A percentile compares a stretch with the other conserved stretches of the same genome.
phyloP scores from a whole-genome alignment of 139 green algal species.

The Ulvella scutata region DNA sequence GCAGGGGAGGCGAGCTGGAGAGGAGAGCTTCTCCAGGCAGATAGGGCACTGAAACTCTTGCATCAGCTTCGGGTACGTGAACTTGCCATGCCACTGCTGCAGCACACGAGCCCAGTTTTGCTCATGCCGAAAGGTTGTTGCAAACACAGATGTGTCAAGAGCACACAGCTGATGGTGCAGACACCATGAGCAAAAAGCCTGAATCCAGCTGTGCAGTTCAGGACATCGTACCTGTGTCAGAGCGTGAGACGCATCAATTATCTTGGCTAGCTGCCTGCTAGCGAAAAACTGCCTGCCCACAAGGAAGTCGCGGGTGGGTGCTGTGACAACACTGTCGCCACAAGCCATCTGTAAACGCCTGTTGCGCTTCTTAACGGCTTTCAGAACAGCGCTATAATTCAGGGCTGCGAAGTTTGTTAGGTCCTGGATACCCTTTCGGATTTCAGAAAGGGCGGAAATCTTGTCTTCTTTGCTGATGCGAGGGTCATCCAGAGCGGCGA shows the following conservation, averaged over 20 bases:
- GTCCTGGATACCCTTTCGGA: constrained; percentile 26
- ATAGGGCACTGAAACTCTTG: constrained; percentile 56
- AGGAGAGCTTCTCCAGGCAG: constrained; percentile 61
- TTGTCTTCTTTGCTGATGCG: neutral
- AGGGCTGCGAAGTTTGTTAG: constrained; percentile 57
- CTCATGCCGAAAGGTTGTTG: neutral
- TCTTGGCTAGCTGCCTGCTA: neutral
- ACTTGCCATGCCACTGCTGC: constrained; percentile 2
- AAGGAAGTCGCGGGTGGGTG: neutral
- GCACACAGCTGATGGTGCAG: neutral
- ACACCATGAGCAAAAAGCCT: constrained; percentile 8
- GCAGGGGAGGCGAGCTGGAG: constrained; percentile 65
- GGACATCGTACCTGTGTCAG: neutral
- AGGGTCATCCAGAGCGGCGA: neutral
- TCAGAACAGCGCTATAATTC: constrained; percentile 70
- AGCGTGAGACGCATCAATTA: neutral
- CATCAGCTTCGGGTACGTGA: constrained; percentile 1
- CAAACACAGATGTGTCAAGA: neutral
- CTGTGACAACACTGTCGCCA: neutral
- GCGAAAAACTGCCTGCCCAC: neutral
- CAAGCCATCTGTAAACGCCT: constrained; percentile 30
- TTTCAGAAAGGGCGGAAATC: constrained; percentile 13
- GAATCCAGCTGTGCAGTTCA: constrained; percentile 3
- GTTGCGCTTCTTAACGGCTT: constrained; percentile 75
- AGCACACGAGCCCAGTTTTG: neutral